phyloP scores from a whole-genome alignment of 2,329 filamentous ascomycete genomes.

The Simplicillium aogashimaense region DNA sequence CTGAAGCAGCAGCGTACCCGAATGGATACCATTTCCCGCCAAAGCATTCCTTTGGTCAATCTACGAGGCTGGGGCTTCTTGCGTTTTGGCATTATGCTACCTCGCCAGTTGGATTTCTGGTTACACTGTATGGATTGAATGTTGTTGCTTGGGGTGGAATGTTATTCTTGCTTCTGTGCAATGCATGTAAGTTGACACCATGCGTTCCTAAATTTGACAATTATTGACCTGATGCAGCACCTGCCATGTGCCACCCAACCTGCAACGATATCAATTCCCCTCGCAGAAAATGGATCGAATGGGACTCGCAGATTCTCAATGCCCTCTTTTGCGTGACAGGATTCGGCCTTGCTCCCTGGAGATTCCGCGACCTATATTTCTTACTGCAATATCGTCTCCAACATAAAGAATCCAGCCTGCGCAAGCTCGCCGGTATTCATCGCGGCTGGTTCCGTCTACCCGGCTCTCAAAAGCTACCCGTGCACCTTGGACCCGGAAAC shows the following conservation, averaged over 20 bases:
- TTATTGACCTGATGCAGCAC: constrained; percentile 22
- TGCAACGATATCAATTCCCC: constrained; percentile 68
- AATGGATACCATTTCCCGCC: constrained; percentile 59
- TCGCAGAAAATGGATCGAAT: constrained; percentile 77
- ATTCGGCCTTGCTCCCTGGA: constrained; percentile 70
- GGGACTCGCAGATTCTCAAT: constrained; percentile 65
- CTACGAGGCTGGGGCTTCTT: constrained; percentile 44
- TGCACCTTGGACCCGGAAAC: constrained; percentile 41
- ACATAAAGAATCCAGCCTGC: constrained; percentile 45
- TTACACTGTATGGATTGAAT: constrained; percentile 72
- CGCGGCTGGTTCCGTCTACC: constrained; percentile 65
- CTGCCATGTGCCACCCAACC: constrained; percentile 60
- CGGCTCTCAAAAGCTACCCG: constrained; percentile 50
- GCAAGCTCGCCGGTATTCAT: constrained; percentile 65
- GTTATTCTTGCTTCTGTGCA: constrained; percentile 77
- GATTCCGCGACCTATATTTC: constrained; percentile 71
- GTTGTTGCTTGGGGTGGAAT: constrained; percentile 86
- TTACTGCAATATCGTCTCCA: constrained; percentile 53
- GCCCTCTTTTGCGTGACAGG: constrained; percentile 68
- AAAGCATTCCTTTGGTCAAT: constrained; percentile 48
- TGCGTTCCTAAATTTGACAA: neutral
- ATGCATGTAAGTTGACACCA: constrained; percentile 33
- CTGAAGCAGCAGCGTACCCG: constrained; percentile 33
- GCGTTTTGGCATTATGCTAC: constrained; percentile 64
- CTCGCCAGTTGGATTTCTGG: constrained; percentile 66